Base-by-base conservation (phyloP, 2,329 filamentous ascomycete species). In the Daldinia eschscholtzii region DNA sequence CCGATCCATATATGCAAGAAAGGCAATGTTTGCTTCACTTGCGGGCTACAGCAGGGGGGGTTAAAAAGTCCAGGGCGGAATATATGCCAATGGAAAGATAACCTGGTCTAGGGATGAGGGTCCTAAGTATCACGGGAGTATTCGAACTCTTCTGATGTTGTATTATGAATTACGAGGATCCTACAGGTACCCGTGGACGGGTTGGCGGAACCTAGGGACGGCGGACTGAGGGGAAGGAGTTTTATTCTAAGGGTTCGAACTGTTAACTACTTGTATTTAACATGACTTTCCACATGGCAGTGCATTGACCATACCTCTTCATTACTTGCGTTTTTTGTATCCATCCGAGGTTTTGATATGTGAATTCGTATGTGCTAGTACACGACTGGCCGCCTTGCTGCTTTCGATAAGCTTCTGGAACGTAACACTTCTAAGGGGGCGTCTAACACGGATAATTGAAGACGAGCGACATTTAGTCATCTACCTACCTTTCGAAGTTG, bases 101-200 rank as follows among this genome's bases (percentile, higher is more conserved):
- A 39, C 33, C 52, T 30, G 15, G 26, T 15, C 46, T 52, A 18
- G 6, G 46, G 46, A 52, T 10, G 46, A 18, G 46, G 46, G 26
- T 10, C 46, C 18, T 7, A 52, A 52, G 46, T 52, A 52, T 13
- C 46, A 52, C 7, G 46, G 52, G 53, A 35, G 37, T 20, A 39
- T 28, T 59, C 46, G 18, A 26, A 52, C 46, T 63, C 63, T 67
- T 72, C 42, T 64, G 61, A 68, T 64, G 68, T 68, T 76, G 74
- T 68, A 63, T 70, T 76, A 76, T 72, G 74, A 76, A 61, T 74
- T 71, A 76, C 50, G 74, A 76, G 65, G 65, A 73, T 57, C 64
- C 63, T 56, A 55, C 62, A 23, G 58, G 67, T 18, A 57, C 23
- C 20, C 20, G 53, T 42, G 35, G 53, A 57, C 6, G 35, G 53